Evolutionary conservation across 805 yeast genomes (phyloP), one percentile per base, ranked within the genome.

Genomic region (Ogataea degrootiae): DNA sequence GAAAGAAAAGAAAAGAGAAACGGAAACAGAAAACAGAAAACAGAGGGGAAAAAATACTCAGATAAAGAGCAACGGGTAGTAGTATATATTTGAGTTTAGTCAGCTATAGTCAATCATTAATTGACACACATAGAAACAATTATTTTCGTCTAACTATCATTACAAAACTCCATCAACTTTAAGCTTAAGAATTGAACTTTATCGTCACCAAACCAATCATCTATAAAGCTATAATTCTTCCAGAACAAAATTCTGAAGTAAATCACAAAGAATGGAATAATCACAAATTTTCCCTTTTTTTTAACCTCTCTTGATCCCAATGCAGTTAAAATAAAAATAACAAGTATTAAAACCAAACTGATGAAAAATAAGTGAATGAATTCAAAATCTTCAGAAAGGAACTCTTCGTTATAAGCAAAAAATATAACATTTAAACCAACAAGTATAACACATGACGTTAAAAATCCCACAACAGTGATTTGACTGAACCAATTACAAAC

Each of bases 121-220:
- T 7, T 8, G 11, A 26, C 31, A 9, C 31, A 9, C 11, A 26
- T 26, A 26, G 29, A 8, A 14, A 21, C 19, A 31, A 14, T 9
- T 19, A 17, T 17, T 21, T 19, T 33, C 16, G 16, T 19, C 15
- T 23, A 40, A 16, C 15, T 11, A 40, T 16, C 14, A 16, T 21
- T 31, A 14, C 40, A 19, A 21, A 39, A 37, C 33, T 38, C 46
- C 6, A 34, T 31, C 22, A 54, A 40, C 40, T 52, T 52, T 6
- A 41, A 34, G 19, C 37, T 42, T 2, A 51, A 22, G n/a, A 42
- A 53, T 19, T 41, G 39, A 23, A 42, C 45, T 34, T 49, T 52
- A 26, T 45, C 45, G 41, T 54, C 57, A n/a, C 57, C 57, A 43
- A 45, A 54, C 57, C 56, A 54, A 43, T 52, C 54, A 46, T 54